Conservation (phyloP, 768 basidiomycete genomes). For the Lepiota subincarnata region DNA sequence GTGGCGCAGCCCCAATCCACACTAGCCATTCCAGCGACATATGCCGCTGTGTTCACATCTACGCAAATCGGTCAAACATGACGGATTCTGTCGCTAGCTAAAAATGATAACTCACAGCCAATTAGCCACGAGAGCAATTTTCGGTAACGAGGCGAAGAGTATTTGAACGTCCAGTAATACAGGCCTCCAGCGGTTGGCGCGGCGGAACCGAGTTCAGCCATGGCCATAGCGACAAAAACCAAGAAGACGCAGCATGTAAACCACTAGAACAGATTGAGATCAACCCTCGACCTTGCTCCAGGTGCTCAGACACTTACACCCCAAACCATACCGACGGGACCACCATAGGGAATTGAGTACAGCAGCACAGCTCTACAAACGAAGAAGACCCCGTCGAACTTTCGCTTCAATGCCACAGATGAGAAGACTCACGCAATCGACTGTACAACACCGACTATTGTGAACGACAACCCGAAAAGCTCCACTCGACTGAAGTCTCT, state of each 20-base stretch:
- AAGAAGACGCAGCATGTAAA: too few relatives aligned
- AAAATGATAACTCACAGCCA: slow-evolving; percentile 31
- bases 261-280: too few relatives aligned
- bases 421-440: slow-evolving; percentile 44
- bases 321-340: slow-evolving; percentile 69
- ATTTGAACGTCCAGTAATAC: too few relatives aligned
- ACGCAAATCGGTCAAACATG: background rate
- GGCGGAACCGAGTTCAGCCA: too few relatives aligned
- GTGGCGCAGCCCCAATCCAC: slow-evolving; percentile 65
- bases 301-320: too few relatives aligned
- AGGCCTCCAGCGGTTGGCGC: too few relatives aligned
- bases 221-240: too few relatives aligned
- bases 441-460: slow-evolving; percentile 61
- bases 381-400: background rate
- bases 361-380: slow-evolving; percentile 30
- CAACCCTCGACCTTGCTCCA: too few relatives aligned
- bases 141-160: too few relatives aligned
- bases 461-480: slow-evolving; percentile 68
- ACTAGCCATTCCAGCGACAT: slow-evolving; percentile 48
- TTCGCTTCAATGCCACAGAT: too few relatives aligned
- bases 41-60: slow-evolving; percentile 51
- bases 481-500: slow-evolving; percentile 48
- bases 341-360: slow-evolving; percentile 65
- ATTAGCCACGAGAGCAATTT: too few relatives aligned
- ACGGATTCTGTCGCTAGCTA: background rate